A percentile compares a stretch with the other conserved stretches of the same genome.
phyloP scores from a whole-genome alignment of 768 basidiomycete genomes.

The Lactarius akahatsu region DNA sequence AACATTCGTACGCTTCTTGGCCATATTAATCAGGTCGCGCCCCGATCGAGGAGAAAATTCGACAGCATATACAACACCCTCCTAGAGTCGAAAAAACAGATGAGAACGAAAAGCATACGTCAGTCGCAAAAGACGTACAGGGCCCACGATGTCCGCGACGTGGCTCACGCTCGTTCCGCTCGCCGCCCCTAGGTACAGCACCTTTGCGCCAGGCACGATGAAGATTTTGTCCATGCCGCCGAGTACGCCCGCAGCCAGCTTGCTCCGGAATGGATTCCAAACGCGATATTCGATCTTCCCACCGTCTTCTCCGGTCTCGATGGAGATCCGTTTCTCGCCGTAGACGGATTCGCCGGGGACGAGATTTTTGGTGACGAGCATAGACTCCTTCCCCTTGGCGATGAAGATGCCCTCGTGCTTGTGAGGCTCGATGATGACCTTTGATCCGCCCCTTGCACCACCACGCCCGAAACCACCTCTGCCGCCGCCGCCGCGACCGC shows the following conservation, averaged over 20 bases:
- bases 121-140: slow-evolving; percentile 51
- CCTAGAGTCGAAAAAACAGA: slow-evolving; percentile 45
- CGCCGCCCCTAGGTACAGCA: slow-evolving; percentile 96
- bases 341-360: slow-evolving; percentile 98
- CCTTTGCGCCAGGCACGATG: slow-evolving; percentile 92
- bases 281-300: slow-evolving; percentile 96
- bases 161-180: slow-evolving; percentile 98
- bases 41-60: slow-evolving; percentile 97
- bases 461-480: slow-evolving; percentile 75
- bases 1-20: slow-evolving; percentile 98
- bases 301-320: slow-evolving; percentile 71
- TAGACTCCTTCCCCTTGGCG: slow-evolving; percentile 94
- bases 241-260: slow-evolving; percentile 94
- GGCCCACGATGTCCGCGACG: slow-evolving; percentile 98
- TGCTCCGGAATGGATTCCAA: slow-evolving; percentile 99
- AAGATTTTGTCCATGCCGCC: slow-evolving; percentile 93
- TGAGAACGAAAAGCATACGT: slow-evolving; percentile 22
- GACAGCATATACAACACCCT: slow-evolving; percentile 96
- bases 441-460: slow-evolving; percentile 78
- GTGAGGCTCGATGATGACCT: slow-evolving; percentile 93
- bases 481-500: slow-evolving; percentile 37
- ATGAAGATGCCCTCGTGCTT: slow-evolving; percentile 94
- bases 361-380: slow-evolving; percentile 97
- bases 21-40: slow-evolving; percentile 98
- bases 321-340: slow-evolving; percentile 94